Evolutionary conservation across 2,329 filamentous ascomycete species (phyloP).

Genomic region (Cercospora sojina): DNA sequence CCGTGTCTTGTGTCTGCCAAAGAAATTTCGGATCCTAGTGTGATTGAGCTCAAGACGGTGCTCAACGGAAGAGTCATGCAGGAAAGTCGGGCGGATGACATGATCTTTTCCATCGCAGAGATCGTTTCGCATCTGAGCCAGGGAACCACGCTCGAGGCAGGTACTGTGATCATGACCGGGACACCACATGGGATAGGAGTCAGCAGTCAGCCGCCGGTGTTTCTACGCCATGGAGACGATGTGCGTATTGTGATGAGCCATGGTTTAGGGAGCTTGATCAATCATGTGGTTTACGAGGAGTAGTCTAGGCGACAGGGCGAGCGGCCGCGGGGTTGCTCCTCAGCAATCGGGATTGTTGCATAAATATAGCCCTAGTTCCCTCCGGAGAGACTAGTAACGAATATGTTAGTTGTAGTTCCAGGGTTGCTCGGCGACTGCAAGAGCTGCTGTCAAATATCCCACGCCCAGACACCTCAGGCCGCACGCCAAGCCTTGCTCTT

Average conservation of each 20-base stretch:
- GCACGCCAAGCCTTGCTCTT: background rate
- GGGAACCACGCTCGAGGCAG: constrained; percentile 33
- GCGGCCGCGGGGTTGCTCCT: background rate
- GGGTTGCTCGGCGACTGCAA: background rate
- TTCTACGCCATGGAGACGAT: constrained; percentile 28
- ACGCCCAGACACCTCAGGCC: background rate
- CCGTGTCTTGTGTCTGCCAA: constrained; percentile 48
- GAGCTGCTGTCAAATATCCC: background rate
- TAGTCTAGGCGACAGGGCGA: background rate
- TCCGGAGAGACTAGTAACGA: background rate
- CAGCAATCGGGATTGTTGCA: background rate
- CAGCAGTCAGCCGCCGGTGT: constrained; percentile 37
- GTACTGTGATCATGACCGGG: constrained; percentile 50
- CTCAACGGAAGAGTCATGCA: constrained; percentile 51
- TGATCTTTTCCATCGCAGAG: constrained; percentile 19
- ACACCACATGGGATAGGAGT: constrained; percentile 40
- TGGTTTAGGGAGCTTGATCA: constrained; percentile 19
- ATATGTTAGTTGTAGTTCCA: background rate
- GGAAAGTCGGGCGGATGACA: constrained; percentile 38
- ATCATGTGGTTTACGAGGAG: constrained; percentile 15
- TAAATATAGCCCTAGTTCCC: background rate
- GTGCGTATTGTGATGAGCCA: constrained; percentile 22
- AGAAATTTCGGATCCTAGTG: constrained; percentile 43
- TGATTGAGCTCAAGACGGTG: constrained; percentile 45
- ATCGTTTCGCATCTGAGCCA: constrained; percentile 41